Evolutionary conservation across 2,329 filamentous ascomycete genomes (phyloP).

Genomic region (Colletotrichum sojae): DNA sequence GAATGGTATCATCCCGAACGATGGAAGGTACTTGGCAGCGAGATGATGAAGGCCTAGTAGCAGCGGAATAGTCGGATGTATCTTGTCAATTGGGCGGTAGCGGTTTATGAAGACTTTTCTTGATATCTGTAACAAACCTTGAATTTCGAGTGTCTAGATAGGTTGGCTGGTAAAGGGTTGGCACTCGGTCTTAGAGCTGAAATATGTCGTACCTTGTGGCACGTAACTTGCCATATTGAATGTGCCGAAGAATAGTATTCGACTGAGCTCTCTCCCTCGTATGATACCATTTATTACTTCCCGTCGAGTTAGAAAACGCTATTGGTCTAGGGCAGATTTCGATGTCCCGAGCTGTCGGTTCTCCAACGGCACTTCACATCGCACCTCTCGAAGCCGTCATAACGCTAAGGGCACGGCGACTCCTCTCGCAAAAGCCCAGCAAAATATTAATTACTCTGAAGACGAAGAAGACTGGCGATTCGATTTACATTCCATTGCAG

Average conservation of each 20-base stretch:
- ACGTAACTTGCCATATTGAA: no score
- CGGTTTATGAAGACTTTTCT: not conserved
- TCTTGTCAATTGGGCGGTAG: not conserved
- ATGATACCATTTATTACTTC: not conserved
- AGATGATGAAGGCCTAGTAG: not conserved
- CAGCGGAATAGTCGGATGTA: not conserved
- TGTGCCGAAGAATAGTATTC: no score
- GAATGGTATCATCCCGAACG: slow-evolving; percentile 14
- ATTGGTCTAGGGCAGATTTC: not conserved
- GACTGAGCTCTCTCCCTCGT: not conserved
- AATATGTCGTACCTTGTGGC: no score
- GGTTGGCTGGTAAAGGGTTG: no score
- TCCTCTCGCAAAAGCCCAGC: not conserved
- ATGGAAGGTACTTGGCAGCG: slow-evolving; percentile 9
- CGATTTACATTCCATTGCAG: not conserved
- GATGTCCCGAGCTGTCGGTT: slow-evolving; percentile 14
- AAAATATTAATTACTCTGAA: not conserved
- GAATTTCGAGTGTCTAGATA: no score
- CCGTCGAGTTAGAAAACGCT: not conserved
- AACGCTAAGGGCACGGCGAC: not conserved
- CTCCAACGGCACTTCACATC: slow-evolving; percentile 22
- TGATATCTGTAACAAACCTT: not conserved
- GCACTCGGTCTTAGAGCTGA: no score
- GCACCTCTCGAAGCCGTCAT: not conserved
- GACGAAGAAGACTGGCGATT: not conserved